Percentiles rank a stretch among this genome's conserved stretches.
Evolutionary conservation across 495 filamentous ascomycete genomes (phyloP).

Genomic region (Barbatosphaeria neglecta): DNA sequence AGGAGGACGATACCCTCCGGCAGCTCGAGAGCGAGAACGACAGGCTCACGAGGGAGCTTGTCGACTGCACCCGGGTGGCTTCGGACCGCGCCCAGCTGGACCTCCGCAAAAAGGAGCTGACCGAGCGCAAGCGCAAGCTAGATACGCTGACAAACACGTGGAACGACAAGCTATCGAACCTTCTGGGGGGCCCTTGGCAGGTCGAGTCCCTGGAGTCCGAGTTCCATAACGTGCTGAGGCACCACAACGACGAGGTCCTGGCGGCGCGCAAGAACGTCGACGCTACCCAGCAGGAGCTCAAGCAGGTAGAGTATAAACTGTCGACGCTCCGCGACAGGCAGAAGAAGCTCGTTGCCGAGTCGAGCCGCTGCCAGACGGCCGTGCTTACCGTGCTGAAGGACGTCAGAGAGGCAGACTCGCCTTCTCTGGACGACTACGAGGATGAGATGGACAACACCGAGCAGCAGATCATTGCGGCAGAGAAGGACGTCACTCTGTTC

Average conservation of each 20-base stretch:
- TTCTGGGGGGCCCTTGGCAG: constrained; percentile 56
- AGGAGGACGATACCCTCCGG: constrained; percentile 49
- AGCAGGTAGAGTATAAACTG: constrained; percentile 70
- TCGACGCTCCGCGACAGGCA: constrained; percentile 47
- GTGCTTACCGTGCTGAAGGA: constrained; percentile 32
- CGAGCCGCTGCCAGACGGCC: constrained; percentile 40
- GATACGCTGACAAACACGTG: constrained; percentile 68
- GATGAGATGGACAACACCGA: constrained; percentile 37
- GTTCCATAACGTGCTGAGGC: constrained; percentile 54
- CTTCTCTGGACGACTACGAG: constrained; percentile 27
- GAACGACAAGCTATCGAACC: constrained; percentile 49
- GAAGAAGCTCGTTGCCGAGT: constrained; percentile 52
- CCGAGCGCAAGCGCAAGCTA: constrained; percentile 56
- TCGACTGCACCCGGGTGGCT: constrained; percentile 67
- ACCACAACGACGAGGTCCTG: constrained; percentile 35
- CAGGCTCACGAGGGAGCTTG: constrained; percentile 59
- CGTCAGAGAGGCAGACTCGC: constrained; percentile 15
- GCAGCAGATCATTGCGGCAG: constrained; percentile 45
- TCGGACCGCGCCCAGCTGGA: constrained; percentile 69
- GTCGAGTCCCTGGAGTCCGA: constrained; percentile 56
- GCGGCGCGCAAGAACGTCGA: constrained; percentile 61
- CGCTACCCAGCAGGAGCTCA: constrained; percentile 54
- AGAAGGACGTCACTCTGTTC: constrained; percentile 52
- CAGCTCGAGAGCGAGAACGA: constrained; percentile 56
- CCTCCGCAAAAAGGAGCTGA: constrained; percentile 62